These are phyloP conservation scores for Boletus subcaerulescens DNA, from an alignment of 768 basidiomycete genomes.

Conservation along the genomic window DNA sequence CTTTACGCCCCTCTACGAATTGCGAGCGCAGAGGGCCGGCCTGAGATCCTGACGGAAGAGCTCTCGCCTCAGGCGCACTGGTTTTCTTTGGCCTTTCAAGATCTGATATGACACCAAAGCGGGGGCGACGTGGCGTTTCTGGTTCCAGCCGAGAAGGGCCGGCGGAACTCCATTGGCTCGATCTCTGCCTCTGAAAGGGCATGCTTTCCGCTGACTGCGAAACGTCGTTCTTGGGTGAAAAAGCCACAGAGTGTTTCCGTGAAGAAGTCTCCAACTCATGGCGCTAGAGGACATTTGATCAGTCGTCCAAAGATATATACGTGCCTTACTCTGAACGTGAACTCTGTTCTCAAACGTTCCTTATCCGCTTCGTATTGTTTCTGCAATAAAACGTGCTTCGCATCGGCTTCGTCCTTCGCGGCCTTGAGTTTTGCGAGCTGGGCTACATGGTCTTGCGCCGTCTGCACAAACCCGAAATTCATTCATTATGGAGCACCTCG, in stretches of 20 bases:
- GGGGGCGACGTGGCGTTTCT: slow-evolving; percentile 40
- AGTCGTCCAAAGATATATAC: slow-evolving; percentile 8
- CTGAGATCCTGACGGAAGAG: slow-evolving; percentile 29
- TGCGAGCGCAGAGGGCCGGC: slow-evolving; percentile 19
- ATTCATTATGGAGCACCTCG: not conserved
- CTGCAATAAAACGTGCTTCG: slow-evolving; percentile 51
- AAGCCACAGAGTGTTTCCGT: slow-evolving; percentile 47
- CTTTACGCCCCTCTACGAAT: slow-evolving; percentile 11
- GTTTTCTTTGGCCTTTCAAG: slow-evolving; percentile 21
- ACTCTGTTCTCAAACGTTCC: slow-evolving; percentile 67
- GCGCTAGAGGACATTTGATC: slow-evolving; percentile 43
- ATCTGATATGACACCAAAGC: slow-evolving; percentile 30
- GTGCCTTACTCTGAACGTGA: slow-evolving; percentile 59
- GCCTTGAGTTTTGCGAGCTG: slow-evolving; percentile 55
- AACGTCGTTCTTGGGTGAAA: slow-evolving; percentile 43
- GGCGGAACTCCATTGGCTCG: slow-evolving; percentile 27
- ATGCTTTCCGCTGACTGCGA: slow-evolving; percentile 40
- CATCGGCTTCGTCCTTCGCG: slow-evolving; percentile 60
- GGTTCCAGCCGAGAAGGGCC: slow-evolving; percentile 29
- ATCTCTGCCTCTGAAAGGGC: slow-evolving; percentile 40
- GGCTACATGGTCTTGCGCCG: slow-evolving; percentile 53
- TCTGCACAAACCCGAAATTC: slow-evolving; percentile 35
- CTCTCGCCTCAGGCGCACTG: slow-evolving; percentile 12
- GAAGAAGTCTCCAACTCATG: slow-evolving; percentile 60
- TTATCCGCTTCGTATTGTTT: slow-evolving; percentile 65